phyloP scores from a whole-genome alignment of 169 alveolate genomes.

The Cryptosporidium ryanae region DNA sequence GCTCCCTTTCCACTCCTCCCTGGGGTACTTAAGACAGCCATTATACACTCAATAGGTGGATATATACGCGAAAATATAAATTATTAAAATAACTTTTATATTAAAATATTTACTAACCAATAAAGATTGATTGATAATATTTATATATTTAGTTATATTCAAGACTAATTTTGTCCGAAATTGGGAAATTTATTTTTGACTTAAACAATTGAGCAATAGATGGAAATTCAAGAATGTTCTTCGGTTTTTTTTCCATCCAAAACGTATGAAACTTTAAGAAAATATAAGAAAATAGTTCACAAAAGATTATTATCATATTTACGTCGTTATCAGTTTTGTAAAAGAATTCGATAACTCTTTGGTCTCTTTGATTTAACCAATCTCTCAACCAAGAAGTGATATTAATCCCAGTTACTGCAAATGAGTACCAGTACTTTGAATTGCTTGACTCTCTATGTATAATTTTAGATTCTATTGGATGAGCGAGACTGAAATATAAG shows the following conservation, averaged over 20 bases:
- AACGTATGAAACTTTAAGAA: conserved; percentile 74
- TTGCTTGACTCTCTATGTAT: conserved; percentile 76
- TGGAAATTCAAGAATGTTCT: conserved; percentile 76
- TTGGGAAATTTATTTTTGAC: conserved; percentile 42
- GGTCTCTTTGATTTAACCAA: conserved; percentile 76
- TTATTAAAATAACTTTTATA: too few relatives aligned
- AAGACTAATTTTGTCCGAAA: conserved; percentile 48
- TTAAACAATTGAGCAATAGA: conserved; percentile 74
- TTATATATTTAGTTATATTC: conserved; percentile 2
- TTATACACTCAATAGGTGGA: too few relatives aligned
- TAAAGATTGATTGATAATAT: too few relatives aligned
- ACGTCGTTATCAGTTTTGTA: conserved; percentile 59
- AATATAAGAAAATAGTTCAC: conserved; percentile 59
- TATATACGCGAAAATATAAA: too few relatives aligned
- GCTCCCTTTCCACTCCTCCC: neutral
- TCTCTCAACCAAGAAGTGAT: conserved; percentile 78
- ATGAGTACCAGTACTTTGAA: conserved; percentile 80
- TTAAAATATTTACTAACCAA: too few relatives aligned
- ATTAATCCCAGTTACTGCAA: conserved; percentile 81
- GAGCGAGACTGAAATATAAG: conserved; percentile 78
- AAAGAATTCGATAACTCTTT: conserved; percentile 17
- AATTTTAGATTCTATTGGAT: conserved; percentile 75
- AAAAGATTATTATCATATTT: conserved; percentile 43
- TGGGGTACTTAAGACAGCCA: too few relatives aligned
- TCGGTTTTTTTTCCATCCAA: conserved; percentile 76